Conservation (phyloP, 2,329 filamentous ascomycete genomes). For the Dactylellina cionopaga region DNA sequence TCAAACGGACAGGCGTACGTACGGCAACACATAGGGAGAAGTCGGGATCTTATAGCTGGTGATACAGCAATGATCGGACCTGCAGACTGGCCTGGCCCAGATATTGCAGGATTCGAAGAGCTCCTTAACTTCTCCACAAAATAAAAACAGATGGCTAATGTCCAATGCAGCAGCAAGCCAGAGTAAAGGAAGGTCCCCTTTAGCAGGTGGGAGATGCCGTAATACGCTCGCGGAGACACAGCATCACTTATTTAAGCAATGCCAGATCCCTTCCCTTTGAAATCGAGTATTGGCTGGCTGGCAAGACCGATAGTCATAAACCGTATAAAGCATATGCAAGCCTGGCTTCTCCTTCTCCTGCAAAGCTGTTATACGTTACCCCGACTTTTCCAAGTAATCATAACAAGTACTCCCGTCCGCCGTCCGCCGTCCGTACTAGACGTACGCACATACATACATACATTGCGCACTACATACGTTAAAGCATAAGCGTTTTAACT, state of each 20-base stretch:
- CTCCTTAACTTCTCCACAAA: too few relatives aligned
- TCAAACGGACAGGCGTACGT: neutral
- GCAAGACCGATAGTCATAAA: neutral
- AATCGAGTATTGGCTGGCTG: neutral
- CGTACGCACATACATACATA: too few relatives aligned
- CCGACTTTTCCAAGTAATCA: slow-evolving; percentile 9
- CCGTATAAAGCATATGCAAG: too few relatives aligned
- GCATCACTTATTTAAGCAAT: slow-evolving; percentile 45
- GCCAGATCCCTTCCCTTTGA: slow-evolving; percentile 32
- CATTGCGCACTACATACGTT: too few relatives aligned
- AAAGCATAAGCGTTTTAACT: slow-evolving; percentile 35
- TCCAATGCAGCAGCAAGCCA: neutral
- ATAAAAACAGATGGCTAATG: neutral
- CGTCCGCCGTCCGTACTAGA: too few relatives aligned
- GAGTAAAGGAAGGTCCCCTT: neutral
- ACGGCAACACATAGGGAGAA: slow-evolving; percentile 21
- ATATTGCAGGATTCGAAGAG: slow-evolving; percentile 24
- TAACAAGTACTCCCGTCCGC: too few relatives aligned
- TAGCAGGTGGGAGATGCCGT: neutral
- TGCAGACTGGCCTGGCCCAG: neutral
- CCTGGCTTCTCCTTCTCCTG: neutral
- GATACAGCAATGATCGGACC: slow-evolving; percentile 14
- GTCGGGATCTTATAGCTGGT: slow-evolving; percentile 6
- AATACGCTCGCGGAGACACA: slow-evolving; percentile 10
- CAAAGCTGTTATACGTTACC: slow-evolving; percentile 16